Evolutionary conservation across 805 yeast genomes (phyloP), one percentile per base, ranked within the genome.

Genomic region (Nakazawaea pomicola): DNA sequence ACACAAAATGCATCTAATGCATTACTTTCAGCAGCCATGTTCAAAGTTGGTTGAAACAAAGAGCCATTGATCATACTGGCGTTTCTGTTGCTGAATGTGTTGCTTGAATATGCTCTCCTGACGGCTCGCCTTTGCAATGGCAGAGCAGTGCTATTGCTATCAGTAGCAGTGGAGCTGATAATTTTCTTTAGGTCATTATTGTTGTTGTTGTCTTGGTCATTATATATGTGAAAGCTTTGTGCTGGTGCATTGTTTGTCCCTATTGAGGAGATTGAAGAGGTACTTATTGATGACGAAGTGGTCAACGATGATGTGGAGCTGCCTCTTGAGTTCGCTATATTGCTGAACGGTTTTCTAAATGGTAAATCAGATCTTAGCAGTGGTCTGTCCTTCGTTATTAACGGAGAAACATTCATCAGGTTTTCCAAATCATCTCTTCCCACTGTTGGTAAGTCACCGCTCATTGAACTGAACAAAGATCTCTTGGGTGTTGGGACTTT

Each of bases 341-440:
- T 27, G 15, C 14, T 10, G 21, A 40, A 30, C 6, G 44, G 38
- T 25, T 35, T 34, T 19, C 41, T 38, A 32, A 38, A 32, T 12
- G 41, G 41, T 12, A n/a, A 21, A 17, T 34, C 35, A 19, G 33
- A 36, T 29, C 11, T n/a, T n/a, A 18, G n/a, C 29, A 25, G 4
- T 15, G 33, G 18, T 52, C 45, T 20, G 25, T 44, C 28, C 44
- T 46, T 34, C 27, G 28, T 40, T 29, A 34, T 42, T 39, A 31
- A 34, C 31, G 39, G 49, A 48, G 47, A 46, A 28, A 38, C 58
- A 60, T 38, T 63, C 60, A 33, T 57, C 46, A 43, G 57, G 62
- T 53, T 46, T 14, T 49, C 55, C 9, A 48, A 38, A 23, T 45
- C 47, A 2, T 40, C 40, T 12, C 15, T 25, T 15, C 30, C 40